Conservation (phyloP, 805 yeast genomes). For the Teunomyces aglyptinius region DNA sequence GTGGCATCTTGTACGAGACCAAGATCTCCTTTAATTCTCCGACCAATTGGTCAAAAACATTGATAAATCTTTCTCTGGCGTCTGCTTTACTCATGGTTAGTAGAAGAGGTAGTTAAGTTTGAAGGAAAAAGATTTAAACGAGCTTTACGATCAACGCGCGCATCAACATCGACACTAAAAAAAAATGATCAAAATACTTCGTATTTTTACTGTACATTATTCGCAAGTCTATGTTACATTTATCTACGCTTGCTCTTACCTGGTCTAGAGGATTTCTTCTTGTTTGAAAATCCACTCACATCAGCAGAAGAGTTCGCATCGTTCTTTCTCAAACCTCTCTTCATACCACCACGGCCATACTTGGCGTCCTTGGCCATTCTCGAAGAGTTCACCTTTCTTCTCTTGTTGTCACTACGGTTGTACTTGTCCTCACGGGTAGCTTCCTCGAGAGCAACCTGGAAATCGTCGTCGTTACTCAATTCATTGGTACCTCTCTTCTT, state of each 20-base stretch:
- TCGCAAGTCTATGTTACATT: conserved; percentile 2
- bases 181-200: neutral
- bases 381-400: conserved; percentile 59
- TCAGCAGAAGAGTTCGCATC: conserved; percentile 72
- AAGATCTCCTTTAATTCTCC: conserved; percentile 67
- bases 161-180: too few relatives aligned
- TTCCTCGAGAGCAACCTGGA: conserved; percentile 91
- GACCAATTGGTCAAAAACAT: conserved; percentile 74
- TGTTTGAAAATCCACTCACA: conserved; percentile 52
- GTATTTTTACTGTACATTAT: neutral
- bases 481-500: conserved; percentile 81
- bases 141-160: neutral
- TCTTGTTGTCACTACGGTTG: conserved; percentile 50
- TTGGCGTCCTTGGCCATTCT: conserved; percentile 70
- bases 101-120: neutral
- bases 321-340: conserved; percentile 69
- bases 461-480: conserved; percentile 64
- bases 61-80: conserved; percentile 56
- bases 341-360: conserved; percentile 77
- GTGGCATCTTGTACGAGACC: conserved; percentile 72
- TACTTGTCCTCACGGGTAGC: conserved; percentile 55
- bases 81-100: conserved; percentile 29
- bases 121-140: conserved; percentile 4
- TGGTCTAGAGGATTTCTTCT: conserved; percentile 35
- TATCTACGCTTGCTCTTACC: conserved; percentile 41